A percentile compares a stretch with the other conserved stretches of the same genome.
phyloP scores from a whole-genome alignment of 2,329 filamentous ascomycete species.

The Leptodontidium sp. region DNA sequence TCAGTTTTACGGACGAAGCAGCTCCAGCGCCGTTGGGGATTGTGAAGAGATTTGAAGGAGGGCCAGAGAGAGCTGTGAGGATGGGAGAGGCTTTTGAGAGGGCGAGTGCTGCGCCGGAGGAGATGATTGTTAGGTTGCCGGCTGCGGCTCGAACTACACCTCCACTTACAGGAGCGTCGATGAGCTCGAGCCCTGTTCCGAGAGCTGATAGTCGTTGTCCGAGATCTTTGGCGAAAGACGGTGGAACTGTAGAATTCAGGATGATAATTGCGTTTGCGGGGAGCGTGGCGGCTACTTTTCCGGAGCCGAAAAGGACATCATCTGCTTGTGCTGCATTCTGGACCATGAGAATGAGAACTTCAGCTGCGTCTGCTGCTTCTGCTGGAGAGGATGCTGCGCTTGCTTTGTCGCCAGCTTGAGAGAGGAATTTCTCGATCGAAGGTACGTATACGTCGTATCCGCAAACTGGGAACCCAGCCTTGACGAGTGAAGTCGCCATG shows the following conservation, averaged over 20 bases:
- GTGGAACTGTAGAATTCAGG: conserved; percentile 75
- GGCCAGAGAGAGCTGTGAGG: conserved; percentile 65
- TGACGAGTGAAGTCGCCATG: conserved; percentile 77
- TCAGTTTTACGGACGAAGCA: conserved; percentile 66
- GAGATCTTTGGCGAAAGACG: conserved; percentile 69
- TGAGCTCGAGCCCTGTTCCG: conserved; percentile 69
- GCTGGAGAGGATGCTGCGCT: conserved; percentile 60
- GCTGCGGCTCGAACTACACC: conserved; percentile 72
- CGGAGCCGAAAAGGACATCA: conserved; percentile 66
- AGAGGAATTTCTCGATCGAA: conserved; percentile 69
- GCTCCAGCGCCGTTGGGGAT: conserved; percentile 66
- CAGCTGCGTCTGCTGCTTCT: conserved; percentile 65
- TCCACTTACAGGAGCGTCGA: conserved; percentile 77
- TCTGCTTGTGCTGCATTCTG: conserved; percentile 75
- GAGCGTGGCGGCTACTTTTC: conserved; percentile 56
- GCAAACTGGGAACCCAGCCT: conserved; percentile 70
- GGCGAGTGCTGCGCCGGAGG: conserved; percentile 64
- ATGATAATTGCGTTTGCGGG: conserved; percentile 67
- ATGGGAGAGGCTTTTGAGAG: conserved; percentile 65
- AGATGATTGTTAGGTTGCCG: conserved; percentile 79
- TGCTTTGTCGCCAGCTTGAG: conserved; percentile 63
- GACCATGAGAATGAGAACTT: conserved; percentile 76
- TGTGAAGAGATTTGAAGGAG: conserved; percentile 63
- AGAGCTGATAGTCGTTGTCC: conserved; percentile 61
- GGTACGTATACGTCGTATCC: conserved; percentile 75